Conservation (phyloP, 1,284 basidiomycete genomes). For the Cutaneotrichosporon cutaneum region DNA sequence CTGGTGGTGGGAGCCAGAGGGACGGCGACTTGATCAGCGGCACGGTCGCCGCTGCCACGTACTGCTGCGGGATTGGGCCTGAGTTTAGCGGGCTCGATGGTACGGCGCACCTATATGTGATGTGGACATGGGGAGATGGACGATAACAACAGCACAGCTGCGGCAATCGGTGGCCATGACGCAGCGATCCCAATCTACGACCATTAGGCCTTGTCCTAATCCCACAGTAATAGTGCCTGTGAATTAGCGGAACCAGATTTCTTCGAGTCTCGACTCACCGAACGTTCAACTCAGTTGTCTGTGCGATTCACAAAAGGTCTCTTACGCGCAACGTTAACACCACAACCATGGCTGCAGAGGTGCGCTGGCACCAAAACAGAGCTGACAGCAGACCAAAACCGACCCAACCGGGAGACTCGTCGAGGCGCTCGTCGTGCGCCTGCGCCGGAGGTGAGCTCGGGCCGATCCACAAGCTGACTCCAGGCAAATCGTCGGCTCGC, state of each 20-base stretch:
- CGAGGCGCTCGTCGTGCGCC: slow-evolving; percentile 64
- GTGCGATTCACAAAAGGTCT: not conserved
- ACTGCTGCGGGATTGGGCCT: slow-evolving; percentile 59
- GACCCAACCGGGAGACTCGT: slow-evolving; percentile 55
- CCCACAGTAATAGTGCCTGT: not conserved
- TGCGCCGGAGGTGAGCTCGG: slow-evolving; percentile 65
- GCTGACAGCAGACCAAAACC: slow-evolving; percentile 21
- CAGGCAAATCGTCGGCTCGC: slow-evolving; percentile 81
- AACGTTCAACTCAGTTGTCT: not conserved
- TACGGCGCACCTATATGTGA: slow-evolving; percentile 24
- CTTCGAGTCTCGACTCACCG: not conserved
- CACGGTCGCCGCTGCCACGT: slow-evolving; percentile 68
- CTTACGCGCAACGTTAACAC: not conserved
- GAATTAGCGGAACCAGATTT: slow-evolving; percentile 4
- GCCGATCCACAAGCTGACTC: slow-evolving; percentile 9
- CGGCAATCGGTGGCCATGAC: not conserved
- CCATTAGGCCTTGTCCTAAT: not conserved
- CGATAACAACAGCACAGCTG: not conserved
- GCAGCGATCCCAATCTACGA: not conserved
- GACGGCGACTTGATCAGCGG: slow-evolving; percentile 89
- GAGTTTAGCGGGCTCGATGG: slow-evolving; percentile 9
- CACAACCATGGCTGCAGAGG: slow-evolving; percentile 8
- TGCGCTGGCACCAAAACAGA: not conserved
- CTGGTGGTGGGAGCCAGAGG: slow-evolving; percentile 76
- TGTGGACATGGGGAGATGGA: slow-evolving; percentile 3